Evolutionary conservation across 495 filamentous ascomycete species (phyloP).

Genomic region (Gamarada debralockiae): DNA sequence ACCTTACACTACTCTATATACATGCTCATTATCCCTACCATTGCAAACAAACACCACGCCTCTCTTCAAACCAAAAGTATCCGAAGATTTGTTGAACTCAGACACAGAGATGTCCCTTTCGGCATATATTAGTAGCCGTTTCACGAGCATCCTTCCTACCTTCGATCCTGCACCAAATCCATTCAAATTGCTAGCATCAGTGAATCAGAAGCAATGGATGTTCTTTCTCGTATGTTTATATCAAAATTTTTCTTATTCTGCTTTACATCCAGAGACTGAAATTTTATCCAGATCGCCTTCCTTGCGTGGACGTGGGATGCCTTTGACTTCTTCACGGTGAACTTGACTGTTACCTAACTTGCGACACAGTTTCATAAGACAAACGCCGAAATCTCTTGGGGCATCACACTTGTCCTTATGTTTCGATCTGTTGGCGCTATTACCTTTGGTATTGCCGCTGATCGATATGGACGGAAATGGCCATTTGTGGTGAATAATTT

Average conservation of each 20-base stretch:
- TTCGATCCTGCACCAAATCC: constrained; percentile 78
- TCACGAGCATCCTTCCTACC: constrained; percentile 69
- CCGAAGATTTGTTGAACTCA: no score
- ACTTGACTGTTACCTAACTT: constrained; percentile 65
- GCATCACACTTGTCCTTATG: constrained; percentile 70
- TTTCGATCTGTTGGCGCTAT: constrained; percentile 67
- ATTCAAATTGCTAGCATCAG: constrained; percentile 60
- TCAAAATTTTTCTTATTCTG: constrained; percentile 24
- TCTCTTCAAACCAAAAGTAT: no score
- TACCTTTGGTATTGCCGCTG: constrained; percentile 66
- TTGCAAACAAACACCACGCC: no score
- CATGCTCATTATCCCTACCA: no score
- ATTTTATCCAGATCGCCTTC: constrained; percentile 43
- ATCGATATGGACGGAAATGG: constrained; percentile 75
- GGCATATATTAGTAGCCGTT: constrained; percentile 64
- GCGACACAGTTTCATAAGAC: constrained; percentile 56
- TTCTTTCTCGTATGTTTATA: constrained; percentile 45
- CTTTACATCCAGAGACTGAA: background rate
- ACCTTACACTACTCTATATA: no score
- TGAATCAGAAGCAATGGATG: constrained; percentile 77
- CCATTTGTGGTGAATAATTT: constrained; percentile 73
- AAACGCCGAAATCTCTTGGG: constrained; percentile 63
- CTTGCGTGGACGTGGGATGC: constrained; percentile 57
- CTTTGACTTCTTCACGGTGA: constrained; percentile 74
- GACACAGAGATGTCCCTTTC: constrained; percentile 49